Base-by-base conservation (phyloP, 2,329 filamentous ascomycete genomes). In the Keithomyces neogunnii region DNA sequence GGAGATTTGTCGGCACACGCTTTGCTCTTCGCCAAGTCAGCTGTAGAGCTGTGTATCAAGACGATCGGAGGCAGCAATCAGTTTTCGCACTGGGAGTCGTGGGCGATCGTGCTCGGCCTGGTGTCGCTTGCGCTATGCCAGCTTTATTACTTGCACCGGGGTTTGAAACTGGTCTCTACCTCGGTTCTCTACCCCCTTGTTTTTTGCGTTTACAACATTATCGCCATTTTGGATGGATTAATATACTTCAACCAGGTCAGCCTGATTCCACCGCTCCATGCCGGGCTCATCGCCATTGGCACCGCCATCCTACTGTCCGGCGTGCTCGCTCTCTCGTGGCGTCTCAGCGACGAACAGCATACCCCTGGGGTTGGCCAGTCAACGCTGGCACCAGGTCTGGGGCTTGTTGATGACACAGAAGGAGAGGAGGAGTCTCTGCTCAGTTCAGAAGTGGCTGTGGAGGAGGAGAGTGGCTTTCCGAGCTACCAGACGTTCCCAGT, bases 191-290 rank as follows among this genome's bases (percentile, higher is more conserved):
- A 99, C 69, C 93, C 93, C 4, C 85, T 97, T 60, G 91, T 97
- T 39, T 99, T 99, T 70, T 99, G 93, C 76, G 83, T 97, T 57
- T 99, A 97, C 77, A 99, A 99, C 75, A 96, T 99, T 63, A 91
- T 97, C 63, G 93, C 93, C 58, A 99, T 99, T 59, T 75, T 97
- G 59, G 93, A 99, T 69, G 93, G 93, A 33, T 77, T 99, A 59
- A 96, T 99, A 61, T 99, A 97, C 70, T 99, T 97, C 72, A 80
- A 86, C 60, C 93, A 99, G 69, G 87, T 86, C 49, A 85, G 89
- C 57, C 78, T 88, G 51, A 82, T 99, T 56, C 83, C 85, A 13
- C 76, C 82, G 1, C 70, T 93, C 2, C 85, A 89, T 62, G 92
- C 88, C 13, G 82, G 83, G 38, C 78, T 95, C 43, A 95, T 97